Evolutionary conservation across 805 yeast genomes (phyloP), one percentile per base, ranked within the genome.

Genomic region (Pichia phayaonensis): DNA sequence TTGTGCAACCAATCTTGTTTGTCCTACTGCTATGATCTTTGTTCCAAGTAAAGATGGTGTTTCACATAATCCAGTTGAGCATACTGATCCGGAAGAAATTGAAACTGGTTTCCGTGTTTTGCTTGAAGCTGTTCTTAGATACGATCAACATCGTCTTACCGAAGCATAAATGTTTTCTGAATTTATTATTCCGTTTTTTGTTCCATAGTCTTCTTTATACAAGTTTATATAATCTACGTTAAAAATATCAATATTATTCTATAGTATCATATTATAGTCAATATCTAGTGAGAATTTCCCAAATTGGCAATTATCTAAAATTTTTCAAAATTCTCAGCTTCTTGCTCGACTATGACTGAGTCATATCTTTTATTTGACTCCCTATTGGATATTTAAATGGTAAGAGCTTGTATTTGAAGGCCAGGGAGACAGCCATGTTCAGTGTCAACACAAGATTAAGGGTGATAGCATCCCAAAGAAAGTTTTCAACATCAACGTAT

Each of bases 1-100:
- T 8, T 81, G 87, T 57, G 72, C 76, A 22, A 79, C 84, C 2
- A 72, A 78, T 10, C 58, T 67, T 7, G 70, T 72, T 44, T 75
- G 78, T 40, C 90, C 90, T 40, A 83, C 90, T 0, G 77, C 87
- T 2, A 84, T 84, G 89, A 77, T 84, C 34, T 84, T 84, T 61
- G 79, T 83, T 58, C 90, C 90, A 8, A 76, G 84, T 29, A 75
- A 68, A 55, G 83, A 79, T 58, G 89, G 89, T 23, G 70, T 83
- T 39, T 75, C 82, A 24, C 90, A 84, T 62, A 81, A 81, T 62
- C 84, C 83, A 11, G 76, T 72, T 48, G 90, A 84, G 58, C 83
- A 80, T 60, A 73, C 83, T 21, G 72, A 79, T 0, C 87, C 86
- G 3, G 81, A 81, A 52, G 80, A 83, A 53, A 72, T 80, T n/a